These are phyloP conservation scores for Venturia oleaginea DNA, from an alignment of 2,329 filamentous ascomycete species.

Conservation along the genomic window DNA sequence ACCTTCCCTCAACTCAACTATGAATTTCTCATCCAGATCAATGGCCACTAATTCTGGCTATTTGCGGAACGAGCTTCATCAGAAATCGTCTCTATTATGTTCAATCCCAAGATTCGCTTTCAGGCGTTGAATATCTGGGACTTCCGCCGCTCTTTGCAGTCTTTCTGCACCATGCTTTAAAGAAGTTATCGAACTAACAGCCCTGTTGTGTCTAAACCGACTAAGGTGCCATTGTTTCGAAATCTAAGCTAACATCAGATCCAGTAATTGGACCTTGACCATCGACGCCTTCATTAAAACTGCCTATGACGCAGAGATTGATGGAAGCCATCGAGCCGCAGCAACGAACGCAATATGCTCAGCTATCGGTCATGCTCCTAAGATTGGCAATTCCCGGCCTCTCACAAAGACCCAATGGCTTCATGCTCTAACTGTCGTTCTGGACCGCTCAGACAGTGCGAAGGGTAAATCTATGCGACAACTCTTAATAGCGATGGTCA, in stretches of 20 bases:
- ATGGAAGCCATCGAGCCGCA: constrained; percentile 33
- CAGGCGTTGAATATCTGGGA: background rate
- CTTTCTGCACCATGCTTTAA: background rate
- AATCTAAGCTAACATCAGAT: background rate
- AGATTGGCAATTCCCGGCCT: constrained; percentile 19
- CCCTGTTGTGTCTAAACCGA: background rate
- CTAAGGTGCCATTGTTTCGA: background rate
- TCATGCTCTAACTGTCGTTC: constrained; percentile 31
- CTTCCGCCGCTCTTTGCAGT: background rate
- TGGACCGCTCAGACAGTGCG: constrained; percentile 33
- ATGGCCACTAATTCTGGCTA: background rate
- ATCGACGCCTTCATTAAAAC: constrained; percentile 11
- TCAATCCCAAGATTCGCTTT: background rate
- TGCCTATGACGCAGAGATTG: constrained; percentile 16
- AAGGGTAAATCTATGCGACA: constrained; percentile 40
- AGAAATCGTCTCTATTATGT: background rate
- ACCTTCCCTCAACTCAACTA: background rate
- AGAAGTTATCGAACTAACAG: background rate
- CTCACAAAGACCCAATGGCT: constrained; percentile 30
- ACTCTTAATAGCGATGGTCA: constrained; percentile 33
- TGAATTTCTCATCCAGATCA: background rate
- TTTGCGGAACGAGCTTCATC: background rate
- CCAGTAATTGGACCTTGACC: background rate
- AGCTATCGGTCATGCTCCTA: constrained; percentile 31
- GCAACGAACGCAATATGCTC: constrained; percentile 39